Evolutionary conservation across 306 rosid species (phyloP), one percentile per base, ranked within the genome.

Genomic region (Cucurbita ficifolia): DNA sequence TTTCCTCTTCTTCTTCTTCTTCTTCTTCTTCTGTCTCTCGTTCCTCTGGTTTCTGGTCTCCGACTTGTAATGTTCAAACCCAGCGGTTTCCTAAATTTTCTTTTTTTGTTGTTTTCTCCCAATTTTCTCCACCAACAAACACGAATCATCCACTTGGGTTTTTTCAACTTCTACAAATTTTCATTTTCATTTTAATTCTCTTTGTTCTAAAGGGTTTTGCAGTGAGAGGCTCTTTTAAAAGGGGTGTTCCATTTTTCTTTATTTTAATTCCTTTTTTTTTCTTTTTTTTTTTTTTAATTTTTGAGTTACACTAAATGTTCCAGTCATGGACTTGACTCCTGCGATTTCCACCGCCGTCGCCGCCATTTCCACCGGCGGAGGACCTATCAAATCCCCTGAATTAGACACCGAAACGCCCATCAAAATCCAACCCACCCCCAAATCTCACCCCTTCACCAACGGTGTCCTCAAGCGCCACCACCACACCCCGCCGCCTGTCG

Each of bases 401-500:
- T 42, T 54, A 3, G 70, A 76, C 70, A 60, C 81, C 18, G 85
- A 85, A 79, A 76, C 84, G 69, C 87, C 92, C 60, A 89, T 59
- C 52, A 75, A 56, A 61, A 49, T 54, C 69, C 85, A 76, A 43
- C 76, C 67, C 13, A n/a, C 24, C 10, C 16, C 67, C 39, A 75
- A 75, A 55, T 21, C 71, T 14, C 49, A 2, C 6, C 61, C 78
- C 0, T 59, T 48, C 72, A 61, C 36, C 76, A 88, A 83, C 83
- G 96, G 86, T 62, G 59, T 81, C 1, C 85, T 78, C 70, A 84
- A 82, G 75, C 91, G 77, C 72, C 72, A 19, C 72, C 53, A 43
- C 38, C 53, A 79, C 74, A 29, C 59, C 75, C 1, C 79, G 16
- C 0, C 70, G 21, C 12, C 69, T 73, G 86, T 76, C n/a, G 49